A percentile compares a stretch with the other conserved stretches of the same genome.
These are phyloP conservation scores for Nemania sp. DNA, from an alignment of 2,329 filamentous ascomycete species.

Conservation along the genomic window DNA sequence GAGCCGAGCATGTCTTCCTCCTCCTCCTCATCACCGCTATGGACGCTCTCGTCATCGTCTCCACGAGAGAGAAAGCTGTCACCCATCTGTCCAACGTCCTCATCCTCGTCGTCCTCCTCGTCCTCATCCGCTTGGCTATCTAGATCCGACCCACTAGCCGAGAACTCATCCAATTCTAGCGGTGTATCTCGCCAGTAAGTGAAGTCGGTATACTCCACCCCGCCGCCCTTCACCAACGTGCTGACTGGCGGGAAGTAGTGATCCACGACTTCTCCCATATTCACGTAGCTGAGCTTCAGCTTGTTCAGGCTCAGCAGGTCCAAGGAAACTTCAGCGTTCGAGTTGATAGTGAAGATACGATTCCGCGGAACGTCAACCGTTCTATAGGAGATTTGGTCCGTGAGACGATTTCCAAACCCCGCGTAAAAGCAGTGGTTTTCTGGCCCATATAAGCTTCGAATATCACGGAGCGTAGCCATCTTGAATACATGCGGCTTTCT, in stretches of 20 bases:
- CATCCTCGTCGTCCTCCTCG: constrained; percentile 47
- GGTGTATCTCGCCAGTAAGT: constrained; percentile 91
- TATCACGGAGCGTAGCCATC: constrained; percentile 96
- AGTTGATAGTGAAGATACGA: constrained; percentile 98
- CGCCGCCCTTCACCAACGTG: constrained; percentile 83
- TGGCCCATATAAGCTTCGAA: constrained; percentile 81
- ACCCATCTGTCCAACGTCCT: constrained; percentile 49
- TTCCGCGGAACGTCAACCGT: constrained; percentile 94
- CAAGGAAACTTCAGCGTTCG: constrained; percentile 91
- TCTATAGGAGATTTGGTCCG: constrained; percentile 93
- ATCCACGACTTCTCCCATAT: constrained; percentile 95
- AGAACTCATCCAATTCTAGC: constrained; percentile 85
- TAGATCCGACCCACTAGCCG: constrained; percentile 66
- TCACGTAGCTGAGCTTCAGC: constrained; percentile 95
- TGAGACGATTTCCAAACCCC: constrained; percentile 94
- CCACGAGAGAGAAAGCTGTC: constrained; percentile 51
- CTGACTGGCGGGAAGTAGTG: constrained; percentile 96
- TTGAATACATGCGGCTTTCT: constrained; percentile 99
- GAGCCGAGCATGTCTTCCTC: constrained; percentile 49
- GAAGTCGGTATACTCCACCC: constrained; percentile 96
- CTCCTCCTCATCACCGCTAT: constrained; percentile 51
- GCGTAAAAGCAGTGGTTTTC: constrained; percentile 89
- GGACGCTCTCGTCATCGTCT: constrained; percentile 47
- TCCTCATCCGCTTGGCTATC: constrained; percentile 49
- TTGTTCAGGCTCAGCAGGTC: constrained; percentile 90